A percentile compares a stretch with the other conserved stretches of the same genome.
phyloP scores from a whole-genome alignment of 2,329 filamentous ascomycete genomes.

The Nemania serpens region DNA sequence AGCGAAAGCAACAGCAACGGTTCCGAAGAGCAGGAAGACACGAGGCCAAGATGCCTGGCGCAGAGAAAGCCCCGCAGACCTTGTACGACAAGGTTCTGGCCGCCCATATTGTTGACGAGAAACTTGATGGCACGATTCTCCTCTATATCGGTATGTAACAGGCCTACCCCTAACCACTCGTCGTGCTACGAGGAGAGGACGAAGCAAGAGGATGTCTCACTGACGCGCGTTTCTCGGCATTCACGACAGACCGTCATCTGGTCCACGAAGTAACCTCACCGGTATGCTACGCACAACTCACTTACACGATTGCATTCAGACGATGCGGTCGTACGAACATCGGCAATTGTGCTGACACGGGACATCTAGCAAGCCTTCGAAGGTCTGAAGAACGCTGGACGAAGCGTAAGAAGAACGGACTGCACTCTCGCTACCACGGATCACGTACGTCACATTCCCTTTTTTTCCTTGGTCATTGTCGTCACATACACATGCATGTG shows the following conservation, averaged over 20 bases:
- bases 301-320: too few species aligned
- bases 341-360: constrained; percentile 28
- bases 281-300: constrained; percentile 54
- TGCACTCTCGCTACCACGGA: constrained; percentile 97
- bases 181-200: neutral
- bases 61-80: constrained; percentile 65
- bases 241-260: constrained; percentile 77
- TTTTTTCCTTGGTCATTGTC: neutral
- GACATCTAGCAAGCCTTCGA: constrained; percentile 86
- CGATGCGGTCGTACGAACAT: too few species aligned
- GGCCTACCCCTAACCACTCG: neutral
- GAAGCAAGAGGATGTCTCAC: neutral
- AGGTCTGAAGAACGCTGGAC: constrained; percentile 85
- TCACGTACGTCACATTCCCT: constrained; percentile 68
- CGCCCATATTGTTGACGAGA: constrained; percentile 93
- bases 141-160: constrained; percentile 81
- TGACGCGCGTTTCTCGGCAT: constrained; percentile 22
- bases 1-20: neutral
- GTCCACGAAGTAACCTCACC: constrained; percentile 99
- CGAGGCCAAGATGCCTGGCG: constrained; percentile 63
- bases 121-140: constrained; percentile 88
- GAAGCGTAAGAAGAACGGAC: constrained; percentile 89
- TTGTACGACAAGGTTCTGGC: constrained; percentile 98
- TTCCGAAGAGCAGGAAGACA: neutral
- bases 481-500: constrained; percentile 10